phyloP scores from a whole-genome alignment of 2,329 filamentous ascomycete species.

The Metarhizium anisopliae region DNA sequence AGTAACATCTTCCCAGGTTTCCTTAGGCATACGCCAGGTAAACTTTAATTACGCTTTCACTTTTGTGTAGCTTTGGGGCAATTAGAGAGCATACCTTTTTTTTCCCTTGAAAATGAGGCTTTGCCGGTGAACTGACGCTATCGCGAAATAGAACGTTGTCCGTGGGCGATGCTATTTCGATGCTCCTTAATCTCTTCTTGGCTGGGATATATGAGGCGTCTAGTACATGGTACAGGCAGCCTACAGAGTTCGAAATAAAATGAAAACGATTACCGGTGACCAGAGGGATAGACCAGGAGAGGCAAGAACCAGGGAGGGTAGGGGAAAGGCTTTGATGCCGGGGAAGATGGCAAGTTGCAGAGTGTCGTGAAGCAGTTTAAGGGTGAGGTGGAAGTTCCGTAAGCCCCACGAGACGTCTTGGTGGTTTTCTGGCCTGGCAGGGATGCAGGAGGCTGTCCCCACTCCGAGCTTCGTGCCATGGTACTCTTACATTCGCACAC shows the following conservation, averaged over 20 bases:
- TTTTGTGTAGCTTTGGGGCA: not conserved
- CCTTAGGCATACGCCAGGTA: not conserved
- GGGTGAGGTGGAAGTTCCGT: slow-evolving; percentile 34
- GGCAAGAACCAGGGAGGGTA: slow-evolving; percentile 20
- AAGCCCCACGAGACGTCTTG: slow-evolving; percentile 20
- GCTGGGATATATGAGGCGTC: slow-evolving; percentile 16
- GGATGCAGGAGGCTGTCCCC: slow-evolving; percentile 7
- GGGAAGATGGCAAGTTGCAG: slow-evolving; percentile 14
- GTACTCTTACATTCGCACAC: too few relatives aligned
- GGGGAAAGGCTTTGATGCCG: slow-evolving; percentile 13
- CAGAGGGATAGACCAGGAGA: slow-evolving; percentile 31
- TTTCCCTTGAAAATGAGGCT: not conserved
- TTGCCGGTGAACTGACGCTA: not conserved
- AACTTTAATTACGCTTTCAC: not conserved
- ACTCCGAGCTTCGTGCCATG: not conserved
- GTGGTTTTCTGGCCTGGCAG: slow-evolving; percentile 13
- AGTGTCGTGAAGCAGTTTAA: slow-evolving; percentile 20
- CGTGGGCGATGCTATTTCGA: not conserved
- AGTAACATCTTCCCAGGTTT: not conserved
- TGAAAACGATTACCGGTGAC: slow-evolving; percentile 27
- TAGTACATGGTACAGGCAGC: slow-evolving; percentile 30
- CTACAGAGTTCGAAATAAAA: slow-evolving; percentile 13
- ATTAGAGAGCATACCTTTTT: not conserved
- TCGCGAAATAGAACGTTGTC: not conserved
- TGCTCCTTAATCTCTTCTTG: not conserved